These are phyloP conservation scores for Chlamydomonas sphaeroides DNA, from an alignment of 139 green algal species.

Conservation along the genomic window DNA sequence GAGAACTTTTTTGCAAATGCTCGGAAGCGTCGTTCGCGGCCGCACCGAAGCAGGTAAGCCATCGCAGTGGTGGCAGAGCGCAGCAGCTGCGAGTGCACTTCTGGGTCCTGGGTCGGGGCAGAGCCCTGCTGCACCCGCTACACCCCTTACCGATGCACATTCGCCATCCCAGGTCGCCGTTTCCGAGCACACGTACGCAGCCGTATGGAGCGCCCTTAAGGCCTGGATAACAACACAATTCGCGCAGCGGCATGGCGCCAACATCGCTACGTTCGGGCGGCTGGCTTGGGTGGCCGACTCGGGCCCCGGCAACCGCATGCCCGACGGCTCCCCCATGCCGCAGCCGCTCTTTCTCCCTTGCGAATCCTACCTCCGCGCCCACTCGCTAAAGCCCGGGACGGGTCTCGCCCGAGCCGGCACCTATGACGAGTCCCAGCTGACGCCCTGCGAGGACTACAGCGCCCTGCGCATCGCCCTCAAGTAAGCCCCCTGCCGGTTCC, in stretches of 20 bases:
- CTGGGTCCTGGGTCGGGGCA: background rate
- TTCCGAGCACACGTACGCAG: background rate
- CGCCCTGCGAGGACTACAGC: conserved; percentile 18
- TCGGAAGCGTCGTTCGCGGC: background rate
- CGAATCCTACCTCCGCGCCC: background rate
- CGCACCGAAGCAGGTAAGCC: background rate
- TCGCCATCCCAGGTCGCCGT: background rate
- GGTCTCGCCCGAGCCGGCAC: background rate
- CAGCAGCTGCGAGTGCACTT: too few relatives aligned
- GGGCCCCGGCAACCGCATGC: background rate
- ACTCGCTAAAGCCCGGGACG: background rate
- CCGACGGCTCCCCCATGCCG: background rate
- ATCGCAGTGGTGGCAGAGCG: background rate
- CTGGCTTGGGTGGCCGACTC: background rate
- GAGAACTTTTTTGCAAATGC: too few relatives aligned
- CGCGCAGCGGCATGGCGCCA: background rate
- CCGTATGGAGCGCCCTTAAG: background rate
- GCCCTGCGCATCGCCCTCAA: conserved; percentile 21
- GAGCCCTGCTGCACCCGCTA: too few relatives aligned
- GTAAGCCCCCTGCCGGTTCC: background rate
- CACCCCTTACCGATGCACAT: background rate
- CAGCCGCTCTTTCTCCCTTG: background rate
- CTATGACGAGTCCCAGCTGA: background rate
- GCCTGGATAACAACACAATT: background rate
- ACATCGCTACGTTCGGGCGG: background rate